Evolutionary conservation across 1,139 yeast genomes (phyloP).

Genomic region (Zygoascus meyerae): DNA sequence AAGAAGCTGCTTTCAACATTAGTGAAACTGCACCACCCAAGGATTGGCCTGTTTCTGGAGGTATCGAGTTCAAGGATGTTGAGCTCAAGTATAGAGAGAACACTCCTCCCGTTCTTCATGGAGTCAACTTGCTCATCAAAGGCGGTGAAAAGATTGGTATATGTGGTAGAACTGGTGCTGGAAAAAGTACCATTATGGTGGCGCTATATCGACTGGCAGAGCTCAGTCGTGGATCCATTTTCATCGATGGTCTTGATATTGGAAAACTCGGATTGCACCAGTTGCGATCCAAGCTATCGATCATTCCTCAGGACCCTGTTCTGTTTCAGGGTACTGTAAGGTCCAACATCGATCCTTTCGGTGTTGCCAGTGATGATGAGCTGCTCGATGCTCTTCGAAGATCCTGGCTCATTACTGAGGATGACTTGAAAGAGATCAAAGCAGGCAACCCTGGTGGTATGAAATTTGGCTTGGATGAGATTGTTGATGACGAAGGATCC

Average conservation of each 20-base stretch:
- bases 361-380: conserved; percentile 44
- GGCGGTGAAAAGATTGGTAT: conserved; percentile 64
- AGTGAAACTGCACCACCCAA: conserved; percentile 57
- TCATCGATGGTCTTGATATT: conserved; percentile 58
- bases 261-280: conserved; percentile 50
- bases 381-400: conserved; percentile 58
- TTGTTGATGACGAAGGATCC: conserved; percentile 70
- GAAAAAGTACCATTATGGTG: conserved; percentile 63
- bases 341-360: conserved; percentile 63
- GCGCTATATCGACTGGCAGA: conserved; percentile 61
- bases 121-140: conserved; percentile 42
- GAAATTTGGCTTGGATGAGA: conserved; percentile 62
- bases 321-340: conserved; percentile 62
- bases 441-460: conserved; percentile 34
- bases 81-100: conserved; percentile 68
- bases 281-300: conserved; percentile 55
- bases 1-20: conserved; percentile 52
- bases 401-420: conserved; percentile 49
- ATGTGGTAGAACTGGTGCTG: conserved; percentile 80
- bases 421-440: conserved; percentile 20
- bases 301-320: conserved; percentile 78
- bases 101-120: conserved; percentile 64
- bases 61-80: conserved; percentile 53
- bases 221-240: conserved; percentile 45
- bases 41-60: conserved; percentile 60